phyloP scores from a whole-genome alignment of 306 rosid species.

The Luffa acutangula region DNA sequence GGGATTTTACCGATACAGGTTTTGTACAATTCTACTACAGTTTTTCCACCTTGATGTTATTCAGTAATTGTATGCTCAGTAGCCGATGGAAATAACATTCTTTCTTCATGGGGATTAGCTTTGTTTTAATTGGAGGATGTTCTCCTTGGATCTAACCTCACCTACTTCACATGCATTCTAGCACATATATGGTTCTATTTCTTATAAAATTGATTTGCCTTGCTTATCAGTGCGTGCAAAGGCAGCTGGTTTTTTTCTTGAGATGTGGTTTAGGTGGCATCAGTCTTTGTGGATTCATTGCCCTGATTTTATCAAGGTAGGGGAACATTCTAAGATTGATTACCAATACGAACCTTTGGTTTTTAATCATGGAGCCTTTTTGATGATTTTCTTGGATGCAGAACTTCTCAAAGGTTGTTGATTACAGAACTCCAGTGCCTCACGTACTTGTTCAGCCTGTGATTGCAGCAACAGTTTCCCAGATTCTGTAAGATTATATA shows the following conservation, averaged over 20 bases:
- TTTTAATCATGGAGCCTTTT: neutral
- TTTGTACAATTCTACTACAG: constrained; percentile 6
- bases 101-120: no score
- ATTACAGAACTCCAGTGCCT: constrained; percentile 32
- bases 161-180: neutral
- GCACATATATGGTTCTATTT: neutral
- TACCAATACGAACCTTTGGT: neutral
- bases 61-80: neutral
- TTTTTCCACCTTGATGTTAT: neutral
- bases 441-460: constrained; percentile 54
- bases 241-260: constrained; percentile 50
- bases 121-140: no score
- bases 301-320: constrained; percentile 46
- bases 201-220: neutral
- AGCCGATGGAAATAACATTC: no score
- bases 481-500: constrained; percentile 50
- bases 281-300: constrained; percentile 62
- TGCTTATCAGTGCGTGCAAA: constrained; percentile 36
- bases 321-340: neutral
- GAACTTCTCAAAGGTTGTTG: constrained; percentile 41
- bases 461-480: constrained; percentile 52
- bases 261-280: constrained; percentile 96
- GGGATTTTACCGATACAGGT: constrained; percentile 63
- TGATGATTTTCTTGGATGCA: constrained; percentile 13
- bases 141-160: neutral